Percentiles rank a stretch among this genome's conserved stretches.
phyloP scores from a whole-genome alignment of 2,329 filamentous ascomycete species.

The Penicillium sp. region DNA sequence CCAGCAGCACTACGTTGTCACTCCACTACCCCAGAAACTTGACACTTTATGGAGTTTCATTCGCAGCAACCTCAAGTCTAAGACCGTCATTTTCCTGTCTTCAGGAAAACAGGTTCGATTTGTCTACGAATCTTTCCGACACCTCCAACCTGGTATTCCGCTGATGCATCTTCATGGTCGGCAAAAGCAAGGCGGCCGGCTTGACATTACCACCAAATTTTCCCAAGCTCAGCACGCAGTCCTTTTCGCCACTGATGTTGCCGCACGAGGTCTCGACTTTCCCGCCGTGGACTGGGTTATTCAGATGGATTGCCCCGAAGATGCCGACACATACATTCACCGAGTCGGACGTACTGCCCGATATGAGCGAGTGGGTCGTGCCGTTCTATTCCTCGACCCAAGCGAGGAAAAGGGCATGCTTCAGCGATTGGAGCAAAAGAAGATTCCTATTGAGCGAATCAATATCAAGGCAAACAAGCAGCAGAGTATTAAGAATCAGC shows the following conservation, averaged over 20 bases:
- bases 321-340: conserved; percentile 97
- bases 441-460: conserved; percentile 84
- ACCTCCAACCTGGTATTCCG: conserved; percentile 91
- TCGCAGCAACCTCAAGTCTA: conserved; percentile 85
- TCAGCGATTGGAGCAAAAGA: conserved; percentile 80
- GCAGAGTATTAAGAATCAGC: conserved; percentile 77
- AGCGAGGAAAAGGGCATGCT: conserved; percentile 94
- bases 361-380: conserved; percentile 83
- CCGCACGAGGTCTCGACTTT: conserved; percentile 92
- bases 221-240: conserved; percentile 80
- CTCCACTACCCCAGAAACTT: conserved; percentile 83
- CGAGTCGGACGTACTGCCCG: conserved; percentile 92
- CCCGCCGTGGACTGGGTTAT: conserved; percentile 98
- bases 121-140: conserved; percentile 89
- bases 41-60: conserved; percentile 94
- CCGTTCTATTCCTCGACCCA: conserved; percentile 88
- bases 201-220: conserved; percentile 87
- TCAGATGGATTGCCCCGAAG: conserved; percentile 96
- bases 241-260: conserved; percentile 93
- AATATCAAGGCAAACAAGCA: conserved; percentile 90
- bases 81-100: conserved; percentile 93
- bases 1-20: conserved; percentile 89
- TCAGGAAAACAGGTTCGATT: conserved; percentile 97
- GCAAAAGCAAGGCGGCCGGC: conserved; percentile 85
- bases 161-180: conserved; percentile 90